Evolutionary conservation across 2,329 filamentous ascomycete genomes (phyloP).

Genomic region (Bipolaris cookei): DNA sequence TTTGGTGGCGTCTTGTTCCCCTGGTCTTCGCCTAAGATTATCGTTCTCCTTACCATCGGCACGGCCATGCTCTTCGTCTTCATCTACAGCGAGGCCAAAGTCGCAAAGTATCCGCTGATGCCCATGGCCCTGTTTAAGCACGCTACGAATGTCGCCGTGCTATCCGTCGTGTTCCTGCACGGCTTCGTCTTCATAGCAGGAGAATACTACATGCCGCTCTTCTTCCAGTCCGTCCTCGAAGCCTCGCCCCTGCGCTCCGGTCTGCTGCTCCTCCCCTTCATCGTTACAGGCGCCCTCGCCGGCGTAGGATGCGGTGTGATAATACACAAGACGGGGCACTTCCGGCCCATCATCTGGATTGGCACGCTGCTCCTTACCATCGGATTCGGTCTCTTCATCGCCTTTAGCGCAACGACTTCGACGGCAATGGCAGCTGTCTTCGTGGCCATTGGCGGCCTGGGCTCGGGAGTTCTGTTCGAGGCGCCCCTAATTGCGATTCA

Average conservation of each 20-base stretch:
- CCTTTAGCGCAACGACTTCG: constrained; percentile 36
- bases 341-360: constrained; percentile 48
- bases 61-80: constrained; percentile 59
- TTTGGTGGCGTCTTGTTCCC: constrained; percentile 61
- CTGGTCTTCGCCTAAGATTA: constrained; percentile 62
- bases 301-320: constrained; percentile 57
- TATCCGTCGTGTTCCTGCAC: constrained; percentile 58
- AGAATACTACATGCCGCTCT: constrained; percentile 75
- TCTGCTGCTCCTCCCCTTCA: constrained; percentile 68
- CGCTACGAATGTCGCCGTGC: constrained; percentile 63
- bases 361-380: constrained; percentile 43
- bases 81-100: constrained; percentile 66
- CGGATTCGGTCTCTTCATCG: constrained; percentile 46
- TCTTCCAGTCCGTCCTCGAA: constrained; percentile 71
- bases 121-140: constrained; percentile 67
- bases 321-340: constrained; percentile 55
- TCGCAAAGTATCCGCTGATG: constrained; percentile 72
- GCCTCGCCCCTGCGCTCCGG: constrained; percentile 66
- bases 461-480: constrained; percentile 60
- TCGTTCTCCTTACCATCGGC: constrained; percentile 62
- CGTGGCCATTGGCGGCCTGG: constrained; percentile 59
- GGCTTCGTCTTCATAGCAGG: constrained; percentile 60
- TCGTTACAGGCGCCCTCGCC: constrained; percentile 51
- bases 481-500: constrained; percentile 64
- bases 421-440: constrained; percentile 53